These are phyloP conservation scores for Metarhizium rileyi DNA, from an alignment of 2,329 filamentous ascomycete species.

Conservation along the genomic window DNA sequence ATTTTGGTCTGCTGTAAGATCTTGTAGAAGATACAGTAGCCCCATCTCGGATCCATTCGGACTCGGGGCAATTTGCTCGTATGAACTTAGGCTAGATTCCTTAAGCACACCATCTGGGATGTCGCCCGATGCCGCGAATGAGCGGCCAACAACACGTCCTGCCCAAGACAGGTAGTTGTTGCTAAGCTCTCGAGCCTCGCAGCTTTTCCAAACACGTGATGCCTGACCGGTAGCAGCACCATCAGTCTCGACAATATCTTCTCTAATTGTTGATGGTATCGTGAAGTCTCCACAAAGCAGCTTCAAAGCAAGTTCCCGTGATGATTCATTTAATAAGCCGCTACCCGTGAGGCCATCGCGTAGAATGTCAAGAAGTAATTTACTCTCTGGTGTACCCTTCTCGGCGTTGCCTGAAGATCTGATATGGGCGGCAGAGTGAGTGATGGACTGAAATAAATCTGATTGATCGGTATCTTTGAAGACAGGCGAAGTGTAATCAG, in stretches of 20 bases:
- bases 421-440: slow-evolving; percentile 58
- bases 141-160: slow-evolving; percentile 71
- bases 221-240: slow-evolving; percentile 51
- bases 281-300: slow-evolving; percentile 70
- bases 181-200: slow-evolving; percentile 52
- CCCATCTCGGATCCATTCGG: slow-evolving; percentile 51
- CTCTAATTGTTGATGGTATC: slow-evolving; percentile 29
- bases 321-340: slow-evolving; percentile 59
- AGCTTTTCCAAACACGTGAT: slow-evolving; percentile 66
- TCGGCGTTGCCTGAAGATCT: slow-evolving; percentile 59
- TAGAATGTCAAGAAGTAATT: slow-evolving; percentile 69
- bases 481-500: slow-evolving; percentile 45
- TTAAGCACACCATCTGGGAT: slow-evolving; percentile 50
- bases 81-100: slow-evolving; percentile 47
- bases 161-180: slow-evolving; percentile 74
- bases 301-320: slow-evolving; percentile 58
- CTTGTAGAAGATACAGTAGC: slow-evolving; percentile 51
- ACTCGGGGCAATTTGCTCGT: slow-evolving; percentile 34
- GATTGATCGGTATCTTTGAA: slow-evolving; percentile 40
- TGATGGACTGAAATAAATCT: slow-evolving; percentile 55
- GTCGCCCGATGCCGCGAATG: slow-evolving; percentile 67
- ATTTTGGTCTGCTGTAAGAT: slow-evolving; percentile 49
- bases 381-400: slow-evolving; percentile 64
- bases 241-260: slow-evolving; percentile 64
- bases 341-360: slow-evolving; percentile 55